Base-by-base conservation (phyloP, 2,329 filamentous ascomycete genomes). In the Fusarium lyarnte region DNA sequence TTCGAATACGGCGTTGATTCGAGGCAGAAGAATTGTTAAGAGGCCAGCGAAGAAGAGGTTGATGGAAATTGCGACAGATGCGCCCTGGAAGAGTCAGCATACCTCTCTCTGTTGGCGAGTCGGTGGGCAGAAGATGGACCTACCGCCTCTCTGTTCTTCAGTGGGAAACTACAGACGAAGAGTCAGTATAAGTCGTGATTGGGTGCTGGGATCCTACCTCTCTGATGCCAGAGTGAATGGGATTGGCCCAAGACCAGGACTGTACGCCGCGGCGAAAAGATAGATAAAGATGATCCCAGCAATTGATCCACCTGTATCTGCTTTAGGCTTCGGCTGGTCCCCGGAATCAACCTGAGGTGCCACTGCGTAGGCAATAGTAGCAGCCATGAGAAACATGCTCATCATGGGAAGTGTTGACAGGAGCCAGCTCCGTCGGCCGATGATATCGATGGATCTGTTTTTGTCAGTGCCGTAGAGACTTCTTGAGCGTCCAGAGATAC, bases 151-250 rank as follows among this genome's bases (percentile, higher is more conserved):
- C 85, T 81, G 66, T 87, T 84, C 8, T 84, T 84, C 3, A 87
- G 75, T 0, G 85, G 85, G 63, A 87, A 87, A 53, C 84, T 84
- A 8, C 2, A 36, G 0, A 2, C 1, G 13, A 8, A 63, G 16
- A 70, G 52, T 8, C 6, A 14, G 5, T 2, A 4, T 7, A 14
- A 17, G 17, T 17, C 4, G 4, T 2, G 8, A n/a, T 19, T 1
- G 1, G 6, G 3, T 5, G 29, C 12, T 17, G 4, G 6, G 1
- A 3, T 23, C 47, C 0, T n/a, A 68, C 69, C 68, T 72, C 71
- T 87, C 86, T 7, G 85, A 85, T 17, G 85, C 85, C 23, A 87
- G 79, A 4, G 84, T 87, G 52, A 86, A 87, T 1, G 85, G 84
- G 16, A 87, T 86, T 0, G 85, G 85, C 1, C 69, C 85, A 66